Conservation (phyloP, 2,329 filamentous ascomycete species). For the Hypoxylon sp. region DNA sequence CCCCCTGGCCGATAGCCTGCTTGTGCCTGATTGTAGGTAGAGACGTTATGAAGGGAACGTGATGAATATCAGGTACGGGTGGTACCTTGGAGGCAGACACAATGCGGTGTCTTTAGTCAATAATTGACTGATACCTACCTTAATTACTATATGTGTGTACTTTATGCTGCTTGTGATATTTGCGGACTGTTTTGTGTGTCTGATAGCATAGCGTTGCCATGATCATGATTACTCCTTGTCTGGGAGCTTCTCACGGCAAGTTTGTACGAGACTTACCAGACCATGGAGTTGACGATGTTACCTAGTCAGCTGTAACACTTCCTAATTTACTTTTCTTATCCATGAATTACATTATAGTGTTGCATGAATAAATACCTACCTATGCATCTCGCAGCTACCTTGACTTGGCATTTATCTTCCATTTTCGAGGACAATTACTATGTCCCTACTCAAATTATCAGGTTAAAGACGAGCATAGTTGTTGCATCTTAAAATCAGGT, state of each 20-base stretch:
- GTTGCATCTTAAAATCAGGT: constrained; percentile 40
- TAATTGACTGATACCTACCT: background rate
- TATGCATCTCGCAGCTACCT: background rate
- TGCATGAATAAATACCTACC: background rate
- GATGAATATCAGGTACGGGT: background rate
- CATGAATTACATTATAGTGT: background rate
- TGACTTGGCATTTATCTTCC: background rate
- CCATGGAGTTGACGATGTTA: background rate
- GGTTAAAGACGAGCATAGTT: background rate
- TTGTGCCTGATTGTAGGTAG: background rate
- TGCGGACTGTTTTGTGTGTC: background rate
- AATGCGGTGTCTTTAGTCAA: background rate
- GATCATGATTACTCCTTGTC: background rate
- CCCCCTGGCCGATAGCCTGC: background rate
- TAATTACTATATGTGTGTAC: background rate
- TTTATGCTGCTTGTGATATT: background rate
- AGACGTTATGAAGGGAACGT: background rate
- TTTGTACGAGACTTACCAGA: background rate
- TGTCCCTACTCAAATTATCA: background rate
- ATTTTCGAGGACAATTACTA: background rate
- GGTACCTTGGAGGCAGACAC: constrained; percentile 3
- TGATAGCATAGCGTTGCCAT: background rate
- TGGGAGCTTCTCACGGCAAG: no score
- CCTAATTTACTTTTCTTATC: background rate
- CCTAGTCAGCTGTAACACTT: background rate